A percentile compares a stretch with the other conserved stretches of the same genome.
Conservation (phyloP, 1,284 basidiomycete genomes). For the Termitomyces sp. region DNA sequence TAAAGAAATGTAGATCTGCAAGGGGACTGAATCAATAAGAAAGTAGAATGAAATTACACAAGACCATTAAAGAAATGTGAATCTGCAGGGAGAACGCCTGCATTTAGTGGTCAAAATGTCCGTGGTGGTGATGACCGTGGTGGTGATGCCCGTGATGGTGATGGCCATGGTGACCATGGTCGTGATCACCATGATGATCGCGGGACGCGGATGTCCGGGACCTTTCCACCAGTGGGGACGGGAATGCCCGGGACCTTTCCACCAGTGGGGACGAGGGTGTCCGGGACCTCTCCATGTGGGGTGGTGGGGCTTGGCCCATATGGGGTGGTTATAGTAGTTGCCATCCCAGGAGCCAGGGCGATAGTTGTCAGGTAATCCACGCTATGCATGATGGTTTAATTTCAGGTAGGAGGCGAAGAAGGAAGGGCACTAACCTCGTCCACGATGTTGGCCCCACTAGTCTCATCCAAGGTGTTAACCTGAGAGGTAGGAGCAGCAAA, state of each 20-base stretch:
- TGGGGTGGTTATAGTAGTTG: neutral
- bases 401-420: neutral
- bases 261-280: neutral
- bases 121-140: too few species aligned
- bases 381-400: neutral
- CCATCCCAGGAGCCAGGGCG: neutral
- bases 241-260: neutral
- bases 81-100: too few species aligned
- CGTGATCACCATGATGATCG: neutral
- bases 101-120: too few species aligned
- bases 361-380: neutral
- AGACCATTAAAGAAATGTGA: too few species aligned
- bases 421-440: too few species aligned
- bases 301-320: neutral
- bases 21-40: too few species aligned
- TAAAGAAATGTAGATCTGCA: too few species aligned
- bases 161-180: neutral
- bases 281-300: neutral
- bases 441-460: too few species aligned
- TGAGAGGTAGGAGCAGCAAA: neutral
- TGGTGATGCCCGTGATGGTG: neutral
- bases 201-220: neutral
- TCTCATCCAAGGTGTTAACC: neutral
- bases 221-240: neutral
- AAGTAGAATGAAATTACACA: too few species aligned